These are phyloP conservation scores for Penicillium sp. DNA, from an alignment of 2,329 filamentous ascomycete species.

Conservation along the genomic window DNA sequence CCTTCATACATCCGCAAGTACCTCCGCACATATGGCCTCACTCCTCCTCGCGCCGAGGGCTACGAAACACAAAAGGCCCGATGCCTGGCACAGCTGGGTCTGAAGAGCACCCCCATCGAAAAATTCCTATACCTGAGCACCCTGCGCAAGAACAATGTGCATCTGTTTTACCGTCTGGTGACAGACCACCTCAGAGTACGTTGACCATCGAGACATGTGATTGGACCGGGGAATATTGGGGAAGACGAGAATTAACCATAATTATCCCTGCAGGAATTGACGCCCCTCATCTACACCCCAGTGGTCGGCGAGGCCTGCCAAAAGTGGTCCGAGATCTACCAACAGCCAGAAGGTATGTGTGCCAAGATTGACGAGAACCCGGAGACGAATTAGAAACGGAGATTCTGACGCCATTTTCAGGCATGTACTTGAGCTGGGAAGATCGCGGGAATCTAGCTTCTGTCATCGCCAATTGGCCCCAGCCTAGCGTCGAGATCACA, in stretches of 20 bases:
- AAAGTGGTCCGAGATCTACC: constrained; percentile 94
- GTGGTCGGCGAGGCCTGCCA: constrained; percentile 87
- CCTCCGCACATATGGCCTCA: constrained; percentile 50
- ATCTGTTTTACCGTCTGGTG: constrained; percentile 51
- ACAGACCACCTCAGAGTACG: constrained; percentile 46
- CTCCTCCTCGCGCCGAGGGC: constrained; percentile 48
- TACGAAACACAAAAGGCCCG: constrained; percentile 50
- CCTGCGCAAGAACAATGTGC: constrained; percentile 51
- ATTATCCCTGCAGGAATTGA: constrained; percentile 40
- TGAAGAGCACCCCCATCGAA: constrained; percentile 47
- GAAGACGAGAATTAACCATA: constrained; percentile 14
- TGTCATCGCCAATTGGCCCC: constrained; percentile 91
- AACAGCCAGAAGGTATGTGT: constrained; percentile 73
- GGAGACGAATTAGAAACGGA: constrained; percentile 24
- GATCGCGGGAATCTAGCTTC: constrained; percentile 85
- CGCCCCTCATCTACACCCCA: constrained; percentile 51
- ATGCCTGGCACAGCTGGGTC: constrained; percentile 48
- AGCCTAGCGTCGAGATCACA: constrained; percentile 85
- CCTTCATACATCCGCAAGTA: constrained; percentile 51
- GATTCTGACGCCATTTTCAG: constrained; percentile 33
- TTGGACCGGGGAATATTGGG: constrained; percentile 3
- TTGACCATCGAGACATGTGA: constrained; percentile 9
- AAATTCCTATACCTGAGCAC: constrained; percentile 51
- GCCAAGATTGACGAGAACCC: not conserved
- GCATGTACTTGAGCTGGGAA: constrained; percentile 90